A percentile compares a stretch with the other conserved stretches of the same genome.
Conservation (phyloP, 2,329 filamentous ascomycete species). For the Phyllosticta citriasiana region DNA sequence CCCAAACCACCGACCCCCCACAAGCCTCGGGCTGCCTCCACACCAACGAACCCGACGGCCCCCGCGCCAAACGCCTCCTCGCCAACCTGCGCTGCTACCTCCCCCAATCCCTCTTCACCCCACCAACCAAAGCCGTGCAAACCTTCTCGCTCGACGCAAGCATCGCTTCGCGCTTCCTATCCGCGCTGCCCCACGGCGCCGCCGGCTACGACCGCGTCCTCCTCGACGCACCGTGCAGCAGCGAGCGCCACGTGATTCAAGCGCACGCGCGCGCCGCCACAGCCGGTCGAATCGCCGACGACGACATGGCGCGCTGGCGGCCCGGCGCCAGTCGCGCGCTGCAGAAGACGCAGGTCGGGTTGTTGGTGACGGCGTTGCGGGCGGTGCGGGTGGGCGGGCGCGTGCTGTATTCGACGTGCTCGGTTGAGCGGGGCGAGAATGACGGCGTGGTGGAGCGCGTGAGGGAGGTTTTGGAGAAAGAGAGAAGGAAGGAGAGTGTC, state of each 20-base stretch:
- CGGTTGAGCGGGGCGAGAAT: slow-evolving; percentile 31
- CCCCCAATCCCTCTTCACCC: slow-evolving; percentile 13
- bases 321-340: slow-evolving; percentile 26
- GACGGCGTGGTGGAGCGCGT: slow-evolving; percentile 31
- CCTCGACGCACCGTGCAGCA: slow-evolving; percentile 33
- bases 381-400: slow-evolving; percentile 26
- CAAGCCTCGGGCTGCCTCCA: slow-evolving; percentile 22
- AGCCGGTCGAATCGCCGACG: slow-evolving; percentile 22
- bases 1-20: neutral
- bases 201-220: slow-evolving; percentile 32
- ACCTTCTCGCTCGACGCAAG: slow-evolving; percentile 17
- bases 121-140: slow-evolving; percentile 11
- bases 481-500: slow-evolving; percentile 26
- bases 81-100: slow-evolving; percentile 17
- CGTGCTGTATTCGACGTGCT: slow-evolving; percentile 34
- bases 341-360: slow-evolving; percentile 15
- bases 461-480: slow-evolving; percentile 25
- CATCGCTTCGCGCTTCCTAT: slow-evolving; percentile 11
- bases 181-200: slow-evolving; percentile 19
- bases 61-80: slow-evolving; percentile 24
- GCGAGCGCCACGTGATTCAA: slow-evolving; percentile 32
- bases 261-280: slow-evolving; percentile 22
- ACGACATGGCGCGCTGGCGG: slow-evolving; percentile 31
- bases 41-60: slow-evolving; percentile 27
- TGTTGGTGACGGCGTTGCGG: slow-evolving; percentile 14